Evolutionary conservation across 148 eudicot species (phyloP).

Genomic region (Rhododendron vialii): DNA sequence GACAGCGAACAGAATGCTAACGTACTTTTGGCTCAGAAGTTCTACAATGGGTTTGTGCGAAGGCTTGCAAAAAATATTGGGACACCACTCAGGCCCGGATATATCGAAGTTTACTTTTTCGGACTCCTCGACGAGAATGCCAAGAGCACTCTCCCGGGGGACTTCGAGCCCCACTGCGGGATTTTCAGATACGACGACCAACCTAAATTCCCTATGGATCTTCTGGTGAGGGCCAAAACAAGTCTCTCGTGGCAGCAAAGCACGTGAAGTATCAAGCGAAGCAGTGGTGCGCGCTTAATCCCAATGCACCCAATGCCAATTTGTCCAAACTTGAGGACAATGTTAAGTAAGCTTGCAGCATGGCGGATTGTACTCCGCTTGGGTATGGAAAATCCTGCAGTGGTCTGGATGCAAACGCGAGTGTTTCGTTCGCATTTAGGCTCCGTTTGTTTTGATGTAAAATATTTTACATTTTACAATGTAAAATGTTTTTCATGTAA

Average conservation of each 20-base stretch:
- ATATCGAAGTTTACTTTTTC: slow-evolving; percentile 70
- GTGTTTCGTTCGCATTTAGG: slow-evolving; percentile 79
- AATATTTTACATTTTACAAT: too few species aligned
- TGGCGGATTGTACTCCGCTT: slow-evolving; percentile 75
- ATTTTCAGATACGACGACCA: slow-evolving; percentile 68
- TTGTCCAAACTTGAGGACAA: slow-evolving; percentile 48
- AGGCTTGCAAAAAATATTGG: slow-evolving; percentile 58
- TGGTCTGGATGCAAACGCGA: slow-evolving; percentile 53
- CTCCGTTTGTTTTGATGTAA: too few species aligned
- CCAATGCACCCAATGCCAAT: slow-evolving; percentile 35
- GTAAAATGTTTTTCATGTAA: too few species aligned
- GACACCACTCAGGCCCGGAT: slow-evolving; percentile 78
- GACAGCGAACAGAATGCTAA: slow-evolving; percentile 77
- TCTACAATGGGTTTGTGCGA: slow-evolving; percentile 66
- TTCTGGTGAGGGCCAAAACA: slow-evolving; percentile 41
- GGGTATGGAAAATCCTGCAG: slow-evolving; percentile 74
- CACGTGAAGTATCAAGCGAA: slow-evolving; percentile 54
- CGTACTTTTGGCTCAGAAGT: slow-evolving; percentile 44
- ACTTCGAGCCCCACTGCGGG: slow-evolving; percentile 93
- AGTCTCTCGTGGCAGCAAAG: slow-evolving; percentile 50
- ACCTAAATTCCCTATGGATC: slow-evolving; percentile 69
- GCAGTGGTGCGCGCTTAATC: slow-evolving; percentile 64
- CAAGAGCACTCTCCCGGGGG: slow-evolving; percentile 69
- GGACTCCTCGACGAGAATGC: slow-evolving; percentile 81
- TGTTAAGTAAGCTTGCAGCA: slow-evolving; percentile 56